Evolutionary conservation across 257 asterid genomes (phyloP), one percentile per base, ranked within the genome.

Genomic region (Hygrophila difformis): DNA sequence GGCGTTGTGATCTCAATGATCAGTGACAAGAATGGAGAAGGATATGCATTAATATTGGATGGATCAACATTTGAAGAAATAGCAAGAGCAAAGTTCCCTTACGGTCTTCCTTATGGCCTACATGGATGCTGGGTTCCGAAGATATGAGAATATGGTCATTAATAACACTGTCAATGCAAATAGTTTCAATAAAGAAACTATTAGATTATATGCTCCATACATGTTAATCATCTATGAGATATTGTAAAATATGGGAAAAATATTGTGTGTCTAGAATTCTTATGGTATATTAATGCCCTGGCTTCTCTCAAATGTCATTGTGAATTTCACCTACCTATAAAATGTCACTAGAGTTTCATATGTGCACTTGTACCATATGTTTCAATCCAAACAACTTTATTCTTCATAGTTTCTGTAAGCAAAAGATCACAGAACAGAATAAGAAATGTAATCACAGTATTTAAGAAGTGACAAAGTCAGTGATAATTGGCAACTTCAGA

Each of bases 41-140:
- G 99, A 23, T 91, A 78, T 53, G 94, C 99, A 2, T 38, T 91
- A 20, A 24, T 91, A 65, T 46, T 86, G 33, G 94, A 91, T 60
- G 99, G 95, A 43, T 59, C 78, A 10, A 82, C 93, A 38, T 91
- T 86, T 54, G 71, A 91, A 66, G 99, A 91, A 65, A 82, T 86
- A 62, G 95, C 93, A 1, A 72, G 93, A 66, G 99, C 95, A 12
- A 76, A 82, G 57, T 86, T 91, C 68, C 96, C 99, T 0, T 82
- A 91, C 57, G 99, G 93, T 12, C 94, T 91, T 39, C 99, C 99
- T 11, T 91, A 91, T 46, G 99, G 96, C 26, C 68, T 91, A 45
- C 99, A 91, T 53, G 99, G 99, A 44, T 82, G 95, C 37, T 86
- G 99, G 99, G 81, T 91, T 36, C 95, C 99, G 28, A 79, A 71